Evolutionary conservation across 768 basidiomycete species (phyloP).

Genomic region (Tubosaeta brunneosetosa): DNA sequence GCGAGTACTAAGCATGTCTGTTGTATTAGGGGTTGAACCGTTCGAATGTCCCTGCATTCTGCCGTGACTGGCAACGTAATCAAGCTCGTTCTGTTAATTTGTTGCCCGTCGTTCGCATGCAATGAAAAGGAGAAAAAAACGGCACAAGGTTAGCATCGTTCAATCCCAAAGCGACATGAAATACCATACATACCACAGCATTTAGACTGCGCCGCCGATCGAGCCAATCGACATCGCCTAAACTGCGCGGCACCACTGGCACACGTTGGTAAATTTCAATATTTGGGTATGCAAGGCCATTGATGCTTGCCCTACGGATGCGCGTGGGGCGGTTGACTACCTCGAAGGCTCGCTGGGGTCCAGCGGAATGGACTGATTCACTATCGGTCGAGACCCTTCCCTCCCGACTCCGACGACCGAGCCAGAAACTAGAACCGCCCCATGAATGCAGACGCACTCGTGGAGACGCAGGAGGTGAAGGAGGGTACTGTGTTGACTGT

Average conservation of each 20-base stretch:
- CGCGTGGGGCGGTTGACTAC: slow-evolving; percentile 47
- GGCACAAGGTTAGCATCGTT: slow-evolving; percentile 18
- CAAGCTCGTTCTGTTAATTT: slow-evolving; percentile 60
- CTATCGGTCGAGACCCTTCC: slow-evolving; percentile 40
- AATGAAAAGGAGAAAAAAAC: slow-evolving; percentile 6
- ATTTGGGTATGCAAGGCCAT: slow-evolving; percentile 38
- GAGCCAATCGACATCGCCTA: slow-evolving; percentile 77
- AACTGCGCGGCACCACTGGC: slow-evolving; percentile 44
- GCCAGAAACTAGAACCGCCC: slow-evolving; percentile 36
- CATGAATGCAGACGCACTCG: slow-evolving; percentile 34
- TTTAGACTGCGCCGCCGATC: slow-evolving; percentile 67
- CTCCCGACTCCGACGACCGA: slow-evolving; percentile 32
- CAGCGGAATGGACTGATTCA: slow-evolving; percentile 31
- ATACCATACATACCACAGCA: slow-evolving; percentile 51
- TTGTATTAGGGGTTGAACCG: slow-evolving; percentile 47
- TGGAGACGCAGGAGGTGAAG: slow-evolving; percentile 29
- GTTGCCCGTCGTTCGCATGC: slow-evolving; percentile 6
- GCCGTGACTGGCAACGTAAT: slow-evolving; percentile 58
- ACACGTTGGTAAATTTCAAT: slow-evolving; percentile 45
- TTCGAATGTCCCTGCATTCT: slow-evolving; percentile 37
- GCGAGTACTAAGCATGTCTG: slow-evolving; percentile 44
- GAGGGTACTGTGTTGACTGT: slow-evolving; percentile 27
- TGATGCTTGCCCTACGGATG: slow-evolving; percentile 48
- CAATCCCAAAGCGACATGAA: slow-evolving; percentile 12
- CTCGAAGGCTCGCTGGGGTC: slow-evolving; percentile 41